Evolutionary conservation across 306 rosid genomes (phyloP).

Genomic region (Heteromeles arbutifolia): DNA sequence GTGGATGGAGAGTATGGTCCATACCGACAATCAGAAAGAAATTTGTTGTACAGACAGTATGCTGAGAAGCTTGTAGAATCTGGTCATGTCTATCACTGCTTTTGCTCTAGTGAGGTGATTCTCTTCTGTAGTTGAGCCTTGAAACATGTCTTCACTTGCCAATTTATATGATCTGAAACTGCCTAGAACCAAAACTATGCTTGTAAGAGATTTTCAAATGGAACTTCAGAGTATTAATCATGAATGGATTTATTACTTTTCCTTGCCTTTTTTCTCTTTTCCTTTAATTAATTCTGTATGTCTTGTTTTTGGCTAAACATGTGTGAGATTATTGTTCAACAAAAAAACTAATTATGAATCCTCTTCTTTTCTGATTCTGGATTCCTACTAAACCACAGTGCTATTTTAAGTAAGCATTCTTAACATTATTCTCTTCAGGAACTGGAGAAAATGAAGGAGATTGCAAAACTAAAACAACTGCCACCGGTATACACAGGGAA

Average conservation of each 20-base stretch:
- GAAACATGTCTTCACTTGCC: neutral
- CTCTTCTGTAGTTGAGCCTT: neutral
- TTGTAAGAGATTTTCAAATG: neutral
- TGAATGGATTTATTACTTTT: neutral
- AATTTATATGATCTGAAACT: neutral
- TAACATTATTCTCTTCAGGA: slow-evolving; percentile 40
- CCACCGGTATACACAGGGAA: slow-evolving; percentile 90
- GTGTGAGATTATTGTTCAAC: neutral
- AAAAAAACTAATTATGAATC: neutral
- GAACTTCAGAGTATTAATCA: neutral
- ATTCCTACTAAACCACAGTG: neutral
- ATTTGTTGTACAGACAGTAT: slow-evolving; percentile 61
- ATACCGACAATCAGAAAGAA: slow-evolving; percentile 88
- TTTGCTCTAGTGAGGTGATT: slow-evolving; percentile 80
- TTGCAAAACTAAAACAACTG: slow-evolving; percentile 60
- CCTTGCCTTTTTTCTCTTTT: neutral
- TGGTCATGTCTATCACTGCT: slow-evolving; percentile 79
- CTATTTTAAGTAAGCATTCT: neutral
- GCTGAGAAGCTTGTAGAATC: slow-evolving; percentile 76
- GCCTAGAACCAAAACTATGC: neutral
- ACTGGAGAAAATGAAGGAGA: slow-evolving; percentile 87
- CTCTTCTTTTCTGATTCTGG: neutral
- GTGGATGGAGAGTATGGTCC: slow-evolving; percentile 96
- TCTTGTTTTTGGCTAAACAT: neutral
- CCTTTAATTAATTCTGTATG: neutral